A percentile compares a stretch with the other conserved stretches of the same genome.
Conservation (phyloP, 2,329 filamentous ascomycete species). For the Colletotrichum incanum region DNA sequence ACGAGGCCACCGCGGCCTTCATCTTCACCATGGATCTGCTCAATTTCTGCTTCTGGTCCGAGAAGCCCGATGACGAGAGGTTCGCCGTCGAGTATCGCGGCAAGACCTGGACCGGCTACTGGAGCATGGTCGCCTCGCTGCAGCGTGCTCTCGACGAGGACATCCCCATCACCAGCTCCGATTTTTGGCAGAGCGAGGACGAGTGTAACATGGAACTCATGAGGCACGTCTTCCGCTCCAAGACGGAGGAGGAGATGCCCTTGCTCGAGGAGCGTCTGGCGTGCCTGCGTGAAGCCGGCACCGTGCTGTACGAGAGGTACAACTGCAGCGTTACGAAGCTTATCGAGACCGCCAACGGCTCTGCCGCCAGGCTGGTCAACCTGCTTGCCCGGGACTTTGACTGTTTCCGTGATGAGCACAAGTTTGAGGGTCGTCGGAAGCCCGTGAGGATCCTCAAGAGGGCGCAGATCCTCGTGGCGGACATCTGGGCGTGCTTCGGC, state of each 20-base stretch:
- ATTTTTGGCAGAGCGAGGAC: constrained; percentile 86
- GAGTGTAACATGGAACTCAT: constrained; percentile 83
- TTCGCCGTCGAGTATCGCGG: constrained; percentile 89
- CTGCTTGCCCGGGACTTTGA: constrained; percentile 85
- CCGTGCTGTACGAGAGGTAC: constrained; percentile 84
- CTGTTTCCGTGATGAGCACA: constrained; percentile 88
- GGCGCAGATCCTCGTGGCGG: constrained; percentile 95
- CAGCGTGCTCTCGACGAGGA: constrained; percentile 92
- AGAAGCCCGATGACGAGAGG: constrained; percentile 76
- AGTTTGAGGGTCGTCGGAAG: constrained; percentile 79
- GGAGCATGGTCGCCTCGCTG: constrained; percentile 90
- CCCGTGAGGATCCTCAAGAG: constrained; percentile 90
- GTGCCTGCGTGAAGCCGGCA: constrained; percentile 87
- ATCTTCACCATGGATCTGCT: constrained; percentile 98
- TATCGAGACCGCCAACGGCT: constrained; percentile 81
- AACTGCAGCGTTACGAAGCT: constrained; percentile 81
- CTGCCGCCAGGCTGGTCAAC: constrained; percentile 89
- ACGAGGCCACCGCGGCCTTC: constrained; percentile 87
- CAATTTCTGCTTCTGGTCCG: constrained; percentile 98
- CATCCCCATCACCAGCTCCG: constrained; percentile 89
- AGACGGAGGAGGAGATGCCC: constrained; percentile 89
- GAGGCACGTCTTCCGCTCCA: constrained; percentile 86
- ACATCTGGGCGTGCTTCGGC: constrained; percentile 96
- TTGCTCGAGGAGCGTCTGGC: constrained; percentile 83
- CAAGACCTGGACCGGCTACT: constrained; percentile 93